Evolutionary conservation across 2,329 filamentous ascomycete species (phyloP), one percentile per base, ranked within the genome.

Genomic region (Trichoderma semiorbis): DNA sequence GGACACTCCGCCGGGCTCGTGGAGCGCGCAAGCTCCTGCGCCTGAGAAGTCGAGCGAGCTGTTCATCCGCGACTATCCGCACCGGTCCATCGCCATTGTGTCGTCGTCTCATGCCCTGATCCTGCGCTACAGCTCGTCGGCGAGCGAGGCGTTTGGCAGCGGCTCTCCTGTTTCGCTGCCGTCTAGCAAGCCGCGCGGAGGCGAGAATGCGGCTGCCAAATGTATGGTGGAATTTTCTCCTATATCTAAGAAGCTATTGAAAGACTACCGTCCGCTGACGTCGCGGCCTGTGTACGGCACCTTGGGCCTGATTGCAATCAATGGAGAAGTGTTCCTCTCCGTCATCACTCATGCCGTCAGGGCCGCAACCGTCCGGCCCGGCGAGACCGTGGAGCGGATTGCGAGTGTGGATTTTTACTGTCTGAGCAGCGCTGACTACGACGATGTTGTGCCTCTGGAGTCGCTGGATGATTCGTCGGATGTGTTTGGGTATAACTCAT

Each of bases 401-500:
- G 87, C 91, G 73, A 90, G 88, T 24, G 95, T 98, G 72, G 93
- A 96, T 75, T 98, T 98, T 80, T 93, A 97, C 83, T 98, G 96
- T 79, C 84, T 99, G 73, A 98, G 93, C 80, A 92, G 91, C 77
- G 86, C 91, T 53, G 90, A 94, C 75, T 98, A 97, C 81, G 96
- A 98, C 81, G 88, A 94, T 80, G 88, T 95, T 36, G 85, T 89
- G 32, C 84, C 85, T 11, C 77, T 87, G 16, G 89, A 90, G 73
- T 79, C 84, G 3, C 83, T 84, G 71, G 87, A 89, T 60, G 87
- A 89, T 28, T 75, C 79, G 63, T 81, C 83, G 30, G 87, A 89
- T 72, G 77, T 83, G 1, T 84, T 85, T 6, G 78, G 82, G 6
- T 88, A 89, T 74, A 83, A 84, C 32, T 85, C 86, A 74, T 77